Conservation (phyloP, 768 basidiomycete genomes). For the Termitomyces sp. region DNA sequence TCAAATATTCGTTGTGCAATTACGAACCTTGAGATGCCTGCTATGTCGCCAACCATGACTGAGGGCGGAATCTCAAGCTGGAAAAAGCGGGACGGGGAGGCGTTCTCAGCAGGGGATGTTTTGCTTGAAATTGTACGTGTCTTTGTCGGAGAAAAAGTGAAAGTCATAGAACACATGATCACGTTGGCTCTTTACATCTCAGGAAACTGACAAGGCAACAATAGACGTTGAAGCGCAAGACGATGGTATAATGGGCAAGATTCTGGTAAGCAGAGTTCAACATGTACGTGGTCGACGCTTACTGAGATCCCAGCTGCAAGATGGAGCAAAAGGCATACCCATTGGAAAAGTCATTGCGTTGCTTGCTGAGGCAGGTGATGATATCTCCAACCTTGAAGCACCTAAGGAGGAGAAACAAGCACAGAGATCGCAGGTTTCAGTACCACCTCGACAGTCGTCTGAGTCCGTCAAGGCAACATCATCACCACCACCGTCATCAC, state of each 20-base stretch:
- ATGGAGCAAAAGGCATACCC: conserved; percentile 78
- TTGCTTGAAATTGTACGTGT: conserved; percentile 79
- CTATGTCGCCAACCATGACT: conserved; percentile 97
- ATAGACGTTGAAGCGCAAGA: conserved; percentile 99
- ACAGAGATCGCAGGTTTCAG: conserved; percentile 19
- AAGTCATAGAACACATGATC: neutral
- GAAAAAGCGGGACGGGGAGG: conserved; percentile 85
- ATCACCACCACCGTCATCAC: conserved; percentile 17
- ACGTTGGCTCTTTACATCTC: neutral
- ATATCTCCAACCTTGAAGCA: conserved; percentile 76
- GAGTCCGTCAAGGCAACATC: conserved; percentile 20
- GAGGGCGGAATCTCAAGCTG: conserved; percentile 89
- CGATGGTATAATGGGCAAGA: conserved; percentile 91
- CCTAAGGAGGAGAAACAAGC: conserved; percentile 42
- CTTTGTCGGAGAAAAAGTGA: neutral
- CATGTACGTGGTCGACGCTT: neutral
- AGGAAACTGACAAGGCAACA: conserved; percentile 95
- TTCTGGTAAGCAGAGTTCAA: conserved; percentile 52
- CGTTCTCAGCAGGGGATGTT: conserved; percentile 78
- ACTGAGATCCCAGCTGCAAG: conserved; percentile 41
- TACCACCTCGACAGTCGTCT: conserved; percentile 25
- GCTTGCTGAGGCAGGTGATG: conserved; percentile 93
- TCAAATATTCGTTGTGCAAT: conserved; percentile 50
- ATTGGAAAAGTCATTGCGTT: conserved; percentile 90
- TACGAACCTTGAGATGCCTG: conserved; percentile 84